Conservation (phyloP, 306 rosid species). For the Hylodesmum podocarpum region DNA sequence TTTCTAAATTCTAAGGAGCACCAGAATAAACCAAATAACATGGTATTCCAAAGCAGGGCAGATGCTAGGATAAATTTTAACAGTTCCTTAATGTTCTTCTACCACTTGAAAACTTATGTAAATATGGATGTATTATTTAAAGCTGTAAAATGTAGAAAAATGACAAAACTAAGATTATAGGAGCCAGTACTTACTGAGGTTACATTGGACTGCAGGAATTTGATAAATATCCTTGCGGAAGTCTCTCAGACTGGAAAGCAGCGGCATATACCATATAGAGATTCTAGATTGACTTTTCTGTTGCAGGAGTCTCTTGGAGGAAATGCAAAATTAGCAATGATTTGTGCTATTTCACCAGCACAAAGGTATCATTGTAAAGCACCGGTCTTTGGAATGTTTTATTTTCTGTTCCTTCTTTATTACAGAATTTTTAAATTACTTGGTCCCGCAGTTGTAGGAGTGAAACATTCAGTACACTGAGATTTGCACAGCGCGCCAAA, state of each 20-base stretch:
- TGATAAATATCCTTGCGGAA: constrained; percentile 98
- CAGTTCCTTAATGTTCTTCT: not conserved
- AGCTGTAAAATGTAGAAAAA: not conserved
- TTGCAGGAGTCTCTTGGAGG: constrained; percentile 99
- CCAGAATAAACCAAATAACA: not conserved
- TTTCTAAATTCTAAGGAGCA: not conserved
- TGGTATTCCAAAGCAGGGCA: not conserved
- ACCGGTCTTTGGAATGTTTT: constrained; percentile 14
- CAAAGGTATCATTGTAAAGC: constrained; percentile 60
- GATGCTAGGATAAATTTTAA: not conserved
- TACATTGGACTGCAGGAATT: constrained; percentile 68
- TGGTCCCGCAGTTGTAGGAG: constrained; percentile 76
- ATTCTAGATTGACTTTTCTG: constrained; percentile 91
- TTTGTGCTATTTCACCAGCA: constrained; percentile 96
- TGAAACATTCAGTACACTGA: constrained; percentile 94
- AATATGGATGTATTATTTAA: not conserved
- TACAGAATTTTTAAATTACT: constrained; percentile 33
- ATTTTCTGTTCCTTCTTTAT: constrained; percentile 4
- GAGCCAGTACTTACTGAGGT: constrained; percentile 24
- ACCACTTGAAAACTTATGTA: not conserved
- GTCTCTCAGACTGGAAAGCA: constrained; percentile 97
- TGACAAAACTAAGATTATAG: not conserved
- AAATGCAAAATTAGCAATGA: constrained; percentile 98
- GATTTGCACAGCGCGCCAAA: constrained; percentile 98
- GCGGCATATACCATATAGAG: constrained; percentile 97